phyloP scores from a whole-genome alignment of 441 rosid genomes.

The Mallotus repandus region DNA sequence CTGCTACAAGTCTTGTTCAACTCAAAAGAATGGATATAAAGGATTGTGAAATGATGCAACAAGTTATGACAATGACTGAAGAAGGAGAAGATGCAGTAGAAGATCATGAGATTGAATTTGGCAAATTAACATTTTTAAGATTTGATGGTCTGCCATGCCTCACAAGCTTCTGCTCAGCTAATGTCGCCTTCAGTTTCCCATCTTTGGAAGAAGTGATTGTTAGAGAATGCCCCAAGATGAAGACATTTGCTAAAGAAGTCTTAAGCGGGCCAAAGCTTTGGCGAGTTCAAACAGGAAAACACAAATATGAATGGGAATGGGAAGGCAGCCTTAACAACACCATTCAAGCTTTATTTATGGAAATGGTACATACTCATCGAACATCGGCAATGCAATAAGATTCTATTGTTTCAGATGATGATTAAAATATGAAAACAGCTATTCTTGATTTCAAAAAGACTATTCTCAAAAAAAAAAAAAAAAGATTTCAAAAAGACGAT shows the following conservation, averaged over 20 bases:
- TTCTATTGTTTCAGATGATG: too few species aligned
- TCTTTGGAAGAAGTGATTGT: background rate
- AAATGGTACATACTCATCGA: background rate
- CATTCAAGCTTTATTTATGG: background rate
- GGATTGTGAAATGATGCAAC: constrained; percentile 9
- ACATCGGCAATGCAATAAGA: too few species aligned
- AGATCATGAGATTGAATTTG: constrained; percentile 6
- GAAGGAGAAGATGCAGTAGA: background rate
- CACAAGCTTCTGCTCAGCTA: constrained; percentile 20
- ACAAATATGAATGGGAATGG: background rate
- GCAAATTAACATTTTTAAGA: background rate
- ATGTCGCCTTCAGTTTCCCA: background rate
- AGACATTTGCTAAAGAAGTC: constrained; percentile 6
- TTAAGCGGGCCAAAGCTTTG: background rate
- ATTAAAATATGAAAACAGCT: too few species aligned
- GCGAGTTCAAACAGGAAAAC: background rate
- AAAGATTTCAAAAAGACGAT: too few species aligned
- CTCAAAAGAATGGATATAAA: background rate
- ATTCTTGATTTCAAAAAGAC: too few species aligned
- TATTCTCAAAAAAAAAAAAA: too few species aligned
- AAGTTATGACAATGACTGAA: background rate
- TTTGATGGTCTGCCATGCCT: constrained; percentile 20
- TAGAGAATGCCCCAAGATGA: constrained; percentile 23
- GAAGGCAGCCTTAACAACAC: constrained; percentile 11
- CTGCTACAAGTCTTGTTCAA: too few species aligned